Base-by-base conservation (phyloP, 2,329 filamentous ascomycete species). In the Fusarium subglutinans region DNA sequence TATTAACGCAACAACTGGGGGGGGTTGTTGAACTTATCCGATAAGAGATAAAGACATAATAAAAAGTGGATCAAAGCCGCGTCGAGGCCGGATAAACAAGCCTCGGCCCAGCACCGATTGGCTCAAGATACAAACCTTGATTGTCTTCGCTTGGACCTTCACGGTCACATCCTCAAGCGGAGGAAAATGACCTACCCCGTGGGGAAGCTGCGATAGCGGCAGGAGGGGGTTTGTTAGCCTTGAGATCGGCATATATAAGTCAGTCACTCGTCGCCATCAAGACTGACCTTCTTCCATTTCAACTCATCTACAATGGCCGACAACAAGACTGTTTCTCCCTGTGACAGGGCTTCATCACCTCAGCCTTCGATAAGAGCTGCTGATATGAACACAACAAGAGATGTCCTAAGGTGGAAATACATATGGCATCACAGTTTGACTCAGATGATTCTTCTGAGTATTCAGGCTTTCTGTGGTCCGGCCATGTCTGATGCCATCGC, bases 401-500 rank as follows among this genome's bases (percentile, higher is more conserved):
- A 68, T 6, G 8, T 68, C 1, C 65, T 63, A 0, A 17, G 14
- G 20, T 68, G 65, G 65, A 68, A 62, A 17, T 68, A 68, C 13
- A 54, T 68, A 43, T 68, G 65, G 65, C 47, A 44, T 5, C 65
- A 68, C 5, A 68, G 65, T 22, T 38, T 68, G 41, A 68, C 65
- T 0, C 63, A 68, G n/a, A 68, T 68, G 65, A 68, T 68, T n/a
- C 63, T 68, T 2, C 18, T 68, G 47, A 68, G 65, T 2, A 68
- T 68, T 0, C 65, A 68, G 9, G 65, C 65, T 8, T 68, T 68
- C 20, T 68, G 65, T 22, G 65, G 65, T 18, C 65, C 65, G 3
- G 65, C 65, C 3, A 68, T 68, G 65, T 54, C 47, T 5, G 65
- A 68, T 48, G 65, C 65, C 11, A 68, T 68, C 3, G 65, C 65